Base-by-base conservation (phyloP, 345 rosid genomes). In the Melastoma malabathricum region DNA sequence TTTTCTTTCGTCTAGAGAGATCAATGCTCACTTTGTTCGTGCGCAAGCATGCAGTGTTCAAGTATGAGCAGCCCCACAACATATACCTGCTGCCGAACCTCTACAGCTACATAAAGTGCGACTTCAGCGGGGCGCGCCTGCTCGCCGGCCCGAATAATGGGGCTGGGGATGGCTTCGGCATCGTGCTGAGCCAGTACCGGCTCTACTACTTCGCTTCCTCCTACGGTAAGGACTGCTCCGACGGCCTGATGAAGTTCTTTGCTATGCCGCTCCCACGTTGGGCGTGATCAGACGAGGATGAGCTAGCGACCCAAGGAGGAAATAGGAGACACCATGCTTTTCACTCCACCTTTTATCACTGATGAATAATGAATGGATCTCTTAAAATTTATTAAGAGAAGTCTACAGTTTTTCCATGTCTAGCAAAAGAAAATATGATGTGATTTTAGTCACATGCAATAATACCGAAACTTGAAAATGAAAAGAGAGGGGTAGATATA, bases 181-280 rank as follows among this genome's bases (percentile, higher is more conserved):
- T 55, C 9, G 59, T 44, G 49, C 47, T 68, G 44, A 56, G 45
- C 46, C 57, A 59, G 48, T 34, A 52, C 68, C 44, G 18, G 50
- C 59, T 59, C 51, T 43, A 59, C 51, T 63, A 55, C 57, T 63
- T 68, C 22, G 68, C 64, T 18, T 43, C 56, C 34, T 55, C 62
- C 12, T 46, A 44, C 31, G 59, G 51, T 8, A 18, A 39, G 4
- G 68, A 59, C 48, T 17, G 51, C 23, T 51, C 63, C 16, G 17
- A 34, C 7, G 60, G 66, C 19, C 29, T 44, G 59, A 64, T 53
- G 73, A 64, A 59, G 65, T 56, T 68, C 59, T 47, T 52, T 4
- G 59, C 41, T 10, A 41, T 56, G 46, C 62, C 62, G 2, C 48
- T 48, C 20, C 64, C 52, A 2, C 64, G 51, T 43, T 51, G 61